These are phyloP conservation scores for Leccinellum luteum DNA, from an alignment of 768 basidiomycete genomes.

Conservation along the genomic window DNA sequence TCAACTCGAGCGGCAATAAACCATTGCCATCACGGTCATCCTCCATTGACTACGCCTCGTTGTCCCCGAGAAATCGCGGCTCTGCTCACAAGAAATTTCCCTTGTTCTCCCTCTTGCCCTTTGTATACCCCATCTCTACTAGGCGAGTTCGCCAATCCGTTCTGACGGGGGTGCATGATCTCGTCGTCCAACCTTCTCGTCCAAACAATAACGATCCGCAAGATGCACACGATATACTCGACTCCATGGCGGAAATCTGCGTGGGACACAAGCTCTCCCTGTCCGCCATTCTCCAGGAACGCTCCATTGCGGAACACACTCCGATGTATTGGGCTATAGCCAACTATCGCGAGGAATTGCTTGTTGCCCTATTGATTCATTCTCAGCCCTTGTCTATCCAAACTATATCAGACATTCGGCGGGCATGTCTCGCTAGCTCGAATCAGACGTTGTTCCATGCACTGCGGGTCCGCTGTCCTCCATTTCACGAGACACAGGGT, in stretches of 20 bases:
- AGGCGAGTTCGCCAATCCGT: conserved; percentile 53
- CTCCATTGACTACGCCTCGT: background rate
- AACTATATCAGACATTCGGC: conserved; percentile 60
- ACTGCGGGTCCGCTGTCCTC: conserved; percentile 21
- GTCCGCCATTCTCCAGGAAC: conserved; percentile 27
- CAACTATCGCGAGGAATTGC: conserved; percentile 36
- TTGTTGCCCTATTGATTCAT: conserved; percentile 53
- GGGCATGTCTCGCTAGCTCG: conserved; percentile 51
- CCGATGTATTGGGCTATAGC: conserved; percentile 33
- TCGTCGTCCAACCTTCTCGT: conserved; percentile 32
- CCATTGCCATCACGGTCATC: background rate
- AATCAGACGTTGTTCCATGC: conserved; percentile 30
- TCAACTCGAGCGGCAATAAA: background rate
- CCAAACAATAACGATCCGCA: background rate
- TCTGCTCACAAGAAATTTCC: conserved; percentile 12
- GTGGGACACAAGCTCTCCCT: conserved; percentile 44
- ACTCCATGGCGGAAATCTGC: conserved; percentile 62
- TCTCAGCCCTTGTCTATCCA: conserved; percentile 39
- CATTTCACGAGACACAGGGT: conserved; percentile 24
- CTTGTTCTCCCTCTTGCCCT: conserved; percentile 32
- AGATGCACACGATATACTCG: conserved; percentile 42
- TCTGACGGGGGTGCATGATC: conserved; percentile 49
- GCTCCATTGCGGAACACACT: conserved; percentile 21
- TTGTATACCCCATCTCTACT: conserved; percentile 27
- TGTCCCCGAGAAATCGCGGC: background rate